phyloP scores from a whole-genome alignment of 164 flowering plant species.

The Liquidambar formosana region DNA sequence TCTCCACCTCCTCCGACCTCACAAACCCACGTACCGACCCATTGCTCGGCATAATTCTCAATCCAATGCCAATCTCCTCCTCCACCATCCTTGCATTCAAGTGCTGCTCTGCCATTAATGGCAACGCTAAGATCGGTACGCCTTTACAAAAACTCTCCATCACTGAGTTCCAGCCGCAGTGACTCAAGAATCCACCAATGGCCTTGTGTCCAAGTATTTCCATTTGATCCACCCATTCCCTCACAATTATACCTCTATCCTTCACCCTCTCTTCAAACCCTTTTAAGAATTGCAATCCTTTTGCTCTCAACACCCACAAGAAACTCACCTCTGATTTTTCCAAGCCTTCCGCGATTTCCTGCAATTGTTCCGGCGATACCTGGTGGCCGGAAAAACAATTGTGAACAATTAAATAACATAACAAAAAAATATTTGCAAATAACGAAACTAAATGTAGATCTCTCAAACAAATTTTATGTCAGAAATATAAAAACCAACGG shows the following conservation, averaged over 20 bases:
- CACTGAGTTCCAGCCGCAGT: conserved; percentile 44
- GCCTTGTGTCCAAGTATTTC: conserved; percentile 23
- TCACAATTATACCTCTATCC: conserved; percentile 26
- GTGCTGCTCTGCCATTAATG: conserved; percentile 35
- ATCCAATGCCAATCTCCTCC: conserved; percentile 31
- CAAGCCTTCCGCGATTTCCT: conserved; percentile 24
- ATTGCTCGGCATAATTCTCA: conserved; percentile 11
- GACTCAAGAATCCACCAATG: conserved; percentile 34
- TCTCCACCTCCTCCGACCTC: conserved; percentile 9
- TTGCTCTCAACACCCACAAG: conserved; percentile 22
- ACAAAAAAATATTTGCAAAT: too few relatives aligned
- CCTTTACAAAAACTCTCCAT: conserved; percentile 29
- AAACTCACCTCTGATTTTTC: conserved; percentile 19
- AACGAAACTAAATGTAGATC: too few relatives aligned
- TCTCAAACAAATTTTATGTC: too few relatives aligned
- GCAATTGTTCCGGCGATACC: too few relatives aligned
- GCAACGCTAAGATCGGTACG: conserved; percentile 35
- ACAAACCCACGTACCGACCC: conserved; percentile 9
- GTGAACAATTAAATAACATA: too few relatives aligned
- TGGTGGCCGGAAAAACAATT: too few relatives aligned
- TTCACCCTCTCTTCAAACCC: conserved; percentile 23
- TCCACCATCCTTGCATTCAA: conserved; percentile 32
- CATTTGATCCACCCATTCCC: conserved; percentile 31
- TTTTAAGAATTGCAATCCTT: conserved; percentile 1
- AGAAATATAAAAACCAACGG: too few relatives aligned